Conservation (phyloP, 768 basidiomycete species). For the Mycena vulgaris region DNA sequence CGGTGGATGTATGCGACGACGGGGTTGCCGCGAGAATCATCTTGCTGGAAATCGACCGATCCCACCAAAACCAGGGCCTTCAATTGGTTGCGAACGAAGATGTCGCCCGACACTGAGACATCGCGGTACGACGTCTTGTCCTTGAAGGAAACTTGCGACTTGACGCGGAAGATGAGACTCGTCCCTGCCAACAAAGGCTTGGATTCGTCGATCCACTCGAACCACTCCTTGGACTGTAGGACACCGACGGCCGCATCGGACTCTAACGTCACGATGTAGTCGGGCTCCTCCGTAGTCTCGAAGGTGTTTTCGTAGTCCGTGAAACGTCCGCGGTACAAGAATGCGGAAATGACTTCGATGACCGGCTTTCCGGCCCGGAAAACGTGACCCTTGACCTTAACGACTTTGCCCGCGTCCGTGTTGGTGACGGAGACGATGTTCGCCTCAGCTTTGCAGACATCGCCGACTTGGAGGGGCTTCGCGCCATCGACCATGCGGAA, state of each 20-base stretch:
- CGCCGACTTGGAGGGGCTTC: slow-evolving; percentile 84
- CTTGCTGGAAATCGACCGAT: slow-evolving; percentile 87
- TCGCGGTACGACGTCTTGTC: slow-evolving; percentile 89
- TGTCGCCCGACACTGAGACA: slow-evolving; percentile 86
- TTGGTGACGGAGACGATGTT: slow-evolving; percentile 92
- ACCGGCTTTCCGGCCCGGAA: slow-evolving; percentile 83
- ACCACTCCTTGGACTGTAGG: slow-evolving; percentile 97
- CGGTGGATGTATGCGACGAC: slow-evolving; percentile 94
- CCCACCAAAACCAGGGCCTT: slow-evolving; percentile 93
- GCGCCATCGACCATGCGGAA: slow-evolving; percentile 91
- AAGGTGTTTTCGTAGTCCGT: slow-evolving; percentile 96
- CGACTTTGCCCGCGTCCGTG: slow-evolving; percentile 92
- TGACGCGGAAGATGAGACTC: slow-evolving; percentile 90
- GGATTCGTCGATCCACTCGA: slow-evolving; percentile 91
- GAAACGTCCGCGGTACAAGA: slow-evolving; percentile 97
- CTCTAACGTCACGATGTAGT: slow-evolving; percentile 84
- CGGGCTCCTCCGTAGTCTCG: slow-evolving; percentile 90
- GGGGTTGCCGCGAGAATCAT: slow-evolving; percentile 93
- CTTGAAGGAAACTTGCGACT: slow-evolving; percentile 91
- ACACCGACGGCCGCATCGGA: slow-evolving; percentile 91
- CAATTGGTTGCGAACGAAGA: slow-evolving; percentile 90
- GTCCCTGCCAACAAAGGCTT: slow-evolving; percentile 85
- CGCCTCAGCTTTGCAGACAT: slow-evolving; percentile 92
- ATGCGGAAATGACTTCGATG: slow-evolving; percentile 94
- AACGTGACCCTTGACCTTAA: slow-evolving; percentile 90